Percentiles rank a stretch among this genome's conserved stretches.
Evolutionary conservation across 2,329 filamentous ascomycete species (phyloP).

Genomic region (Mariannaea sp.): DNA sequence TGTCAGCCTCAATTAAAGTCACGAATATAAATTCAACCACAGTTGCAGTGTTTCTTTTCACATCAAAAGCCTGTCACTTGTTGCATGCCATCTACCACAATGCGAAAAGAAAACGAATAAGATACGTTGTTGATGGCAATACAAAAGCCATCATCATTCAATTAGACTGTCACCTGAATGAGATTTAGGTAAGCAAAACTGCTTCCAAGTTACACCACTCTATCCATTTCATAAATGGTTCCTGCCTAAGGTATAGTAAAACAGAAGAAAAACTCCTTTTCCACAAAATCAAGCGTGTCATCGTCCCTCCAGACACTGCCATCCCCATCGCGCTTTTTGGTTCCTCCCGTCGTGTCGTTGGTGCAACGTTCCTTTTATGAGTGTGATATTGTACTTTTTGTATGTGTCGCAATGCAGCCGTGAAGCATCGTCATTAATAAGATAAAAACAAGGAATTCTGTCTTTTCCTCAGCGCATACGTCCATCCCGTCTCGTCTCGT

Average conservation of each 20-base stretch:
- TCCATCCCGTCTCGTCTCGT: conserved; percentile 34
- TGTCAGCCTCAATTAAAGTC: no score
- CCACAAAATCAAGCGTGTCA: conserved; percentile 19
- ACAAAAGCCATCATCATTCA: conserved; percentile 26
- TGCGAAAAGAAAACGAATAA: no score
- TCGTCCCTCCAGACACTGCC: conserved; percentile 9
- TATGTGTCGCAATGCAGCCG: conserved; percentile 37
- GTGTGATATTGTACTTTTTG: conserved; percentile 29
- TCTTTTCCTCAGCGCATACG: conserved; percentile 28
- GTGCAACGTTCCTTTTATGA: conserved; percentile 6
- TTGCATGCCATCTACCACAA: background rate
- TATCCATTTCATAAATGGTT: conserved; percentile 36
- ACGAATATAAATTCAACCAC: no score
- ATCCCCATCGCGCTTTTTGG: conserved; percentile 6
- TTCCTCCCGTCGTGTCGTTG: conserved; percentile 17
- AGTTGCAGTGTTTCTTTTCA: no score
- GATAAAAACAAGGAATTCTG: conserved; percentile 31
- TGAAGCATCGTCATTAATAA: conserved; percentile 40
- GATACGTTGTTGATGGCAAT: background rate
- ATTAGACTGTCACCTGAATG: conserved; percentile 34
- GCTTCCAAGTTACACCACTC: conserved; percentile 4
- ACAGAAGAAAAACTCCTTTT: conserved; percentile 23
- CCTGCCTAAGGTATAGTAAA: conserved; percentile 29
- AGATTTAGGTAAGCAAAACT: conserved; percentile 4
- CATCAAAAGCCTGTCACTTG: no score